Conservation (phyloP, 2,329 filamentous ascomycete genomes). For the Dactylellina sp. region DNA sequence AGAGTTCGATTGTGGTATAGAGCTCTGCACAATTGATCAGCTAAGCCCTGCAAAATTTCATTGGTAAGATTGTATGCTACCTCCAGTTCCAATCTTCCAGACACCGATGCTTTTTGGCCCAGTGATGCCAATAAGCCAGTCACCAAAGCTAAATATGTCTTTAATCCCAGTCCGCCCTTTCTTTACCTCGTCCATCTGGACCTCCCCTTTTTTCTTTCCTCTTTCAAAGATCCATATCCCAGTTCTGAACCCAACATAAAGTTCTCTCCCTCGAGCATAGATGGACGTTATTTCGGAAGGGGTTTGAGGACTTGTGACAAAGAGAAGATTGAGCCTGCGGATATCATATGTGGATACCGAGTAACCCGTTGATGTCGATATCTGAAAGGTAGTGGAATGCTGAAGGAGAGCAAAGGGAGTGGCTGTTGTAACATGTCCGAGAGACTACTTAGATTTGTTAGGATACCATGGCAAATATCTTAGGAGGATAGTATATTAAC, state of each 20-base stretch:
- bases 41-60: neutral
- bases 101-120: conserved; percentile 78
- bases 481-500: conserved; percentile 69
- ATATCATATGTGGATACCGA: conserved; percentile 96
- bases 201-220: conserved; percentile 82
- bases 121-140: conserved; percentile 88
- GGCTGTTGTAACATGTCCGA: conserved; percentile 93
- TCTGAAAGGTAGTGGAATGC: conserved; percentile 92
- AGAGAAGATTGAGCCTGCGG: conserved; percentile 87
- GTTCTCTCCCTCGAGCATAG: conserved; percentile 52
- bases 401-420: conserved; percentile 87
- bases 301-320: conserved; percentile 90
- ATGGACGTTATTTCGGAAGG: conserved; percentile 71
- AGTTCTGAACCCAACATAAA: conserved; percentile 63
- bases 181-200: conserved; percentile 71
- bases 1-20: conserved; percentile 53
- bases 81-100: conserved; percentile 84
- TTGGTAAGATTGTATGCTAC: conserved; percentile 63
- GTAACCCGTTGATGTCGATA: conserved; percentile 92
- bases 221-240: conserved; percentile 93
- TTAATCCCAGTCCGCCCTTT: conserved; percentile 66
- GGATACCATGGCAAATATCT: neutral
- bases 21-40: conserved; percentile 27
- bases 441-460: conserved; percentile 71
- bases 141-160: conserved; percentile 84